A percentile compares a stretch with the other conserved stretches of the same genome.
phyloP scores from a whole-genome alignment of 2,329 filamentous ascomycete genomes.

The Pseudogymnoascus sp. region DNA sequence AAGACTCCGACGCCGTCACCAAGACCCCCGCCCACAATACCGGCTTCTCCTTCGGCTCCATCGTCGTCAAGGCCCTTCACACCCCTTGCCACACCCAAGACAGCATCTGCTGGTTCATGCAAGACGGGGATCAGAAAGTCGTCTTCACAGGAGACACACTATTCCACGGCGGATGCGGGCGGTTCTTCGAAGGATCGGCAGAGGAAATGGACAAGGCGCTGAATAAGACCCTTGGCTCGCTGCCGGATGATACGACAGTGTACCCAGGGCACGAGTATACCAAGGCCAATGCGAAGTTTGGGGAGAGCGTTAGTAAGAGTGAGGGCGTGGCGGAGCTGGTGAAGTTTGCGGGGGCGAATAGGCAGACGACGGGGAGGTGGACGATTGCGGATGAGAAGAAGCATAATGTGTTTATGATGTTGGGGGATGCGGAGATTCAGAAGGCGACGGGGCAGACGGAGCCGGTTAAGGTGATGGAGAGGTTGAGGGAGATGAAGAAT shows the following conservation, averaged over 20 bases:
- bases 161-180: slow-evolving; percentile 76
- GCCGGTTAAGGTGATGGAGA: slow-evolving; percentile 76
- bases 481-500: slow-evolving; percentile 88
- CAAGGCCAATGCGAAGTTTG: slow-evolving; percentile 91
- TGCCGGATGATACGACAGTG: slow-evolving; percentile 88
- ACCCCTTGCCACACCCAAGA: slow-evolving; percentile 98
- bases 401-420: slow-evolving; percentile 95
- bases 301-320: slow-evolving; percentile 65
- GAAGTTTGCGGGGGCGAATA: slow-evolving; percentile 69
- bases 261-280: slow-evolving; percentile 99
- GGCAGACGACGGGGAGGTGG: slow-evolving; percentile 89
- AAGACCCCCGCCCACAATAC: slow-evolving; percentile 69
- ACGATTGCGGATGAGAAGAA: slow-evolving; percentile 97
- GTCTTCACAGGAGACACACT: slow-evolving; percentile 96
- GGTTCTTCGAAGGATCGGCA: slow-evolving; percentile 89
- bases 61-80: slow-evolving; percentile 80
- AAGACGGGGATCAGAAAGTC: slow-evolving; percentile 69
- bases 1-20: slow-evolving; percentile 75
- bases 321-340: slow-evolving; percentile 72
- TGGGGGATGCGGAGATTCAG: slow-evolving; percentile 79
- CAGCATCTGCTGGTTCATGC: slow-evolving; percentile 90
- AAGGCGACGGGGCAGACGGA: slow-evolving; percentile 76
- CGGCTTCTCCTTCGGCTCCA: slow-evolving; percentile 75
- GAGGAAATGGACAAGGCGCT: slow-evolving; percentile 89
- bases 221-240: slow-evolving; percentile 71